These are phyloP conservation scores for Neocallimastix lanati DNA, from an alignment of 192 early-diverging fungal species.

Conservation along the genomic window DNA sequence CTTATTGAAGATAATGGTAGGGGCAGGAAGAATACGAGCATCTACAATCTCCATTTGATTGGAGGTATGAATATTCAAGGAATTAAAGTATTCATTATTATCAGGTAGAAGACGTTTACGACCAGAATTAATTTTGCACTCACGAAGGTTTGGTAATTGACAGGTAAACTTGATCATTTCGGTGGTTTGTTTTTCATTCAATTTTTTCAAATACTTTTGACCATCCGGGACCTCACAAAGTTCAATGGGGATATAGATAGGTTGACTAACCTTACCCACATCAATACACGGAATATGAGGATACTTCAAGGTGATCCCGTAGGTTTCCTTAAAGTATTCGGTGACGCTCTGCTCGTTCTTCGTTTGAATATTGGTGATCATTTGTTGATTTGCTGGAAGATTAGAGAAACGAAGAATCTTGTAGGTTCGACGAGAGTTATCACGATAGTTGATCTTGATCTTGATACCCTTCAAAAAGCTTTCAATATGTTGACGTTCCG, in stretches of 20 bases:
- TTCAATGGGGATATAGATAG: constrained; percentile 62
- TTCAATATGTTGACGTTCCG: background rate
- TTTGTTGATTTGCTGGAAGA: background rate
- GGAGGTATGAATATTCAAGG: constrained; percentile 53
- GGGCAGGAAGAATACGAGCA: constrained; percentile 59
- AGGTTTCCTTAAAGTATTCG: constrained; percentile 55
- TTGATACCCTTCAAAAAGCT: background rate
- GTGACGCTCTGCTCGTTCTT: constrained; percentile 23
- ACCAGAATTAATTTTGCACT: constrained; percentile 62
- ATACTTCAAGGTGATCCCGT: constrained; percentile 49
- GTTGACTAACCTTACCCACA: constrained; percentile 45
- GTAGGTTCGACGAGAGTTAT: background rate
- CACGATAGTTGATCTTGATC: background rate
- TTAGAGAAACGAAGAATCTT: background rate
- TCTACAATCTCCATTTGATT: constrained; percentile 9
- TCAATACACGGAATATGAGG: constrained; percentile 51
- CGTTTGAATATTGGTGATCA: background rate
- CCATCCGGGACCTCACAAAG: constrained; percentile 66
- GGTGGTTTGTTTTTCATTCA: constrained; percentile 69
- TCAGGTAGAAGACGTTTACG: constrained; percentile 42
- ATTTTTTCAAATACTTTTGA: constrained; percentile 63
- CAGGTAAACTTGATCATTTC: constrained; percentile 93
- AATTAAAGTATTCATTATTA: constrained; percentile 50
- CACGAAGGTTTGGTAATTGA: constrained; percentile 62
- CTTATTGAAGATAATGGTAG: constrained; percentile 51